Evolutionary conservation across 2,329 filamentous ascomycete species (phyloP).

Genomic region (Xylariales sp.): DNA sequence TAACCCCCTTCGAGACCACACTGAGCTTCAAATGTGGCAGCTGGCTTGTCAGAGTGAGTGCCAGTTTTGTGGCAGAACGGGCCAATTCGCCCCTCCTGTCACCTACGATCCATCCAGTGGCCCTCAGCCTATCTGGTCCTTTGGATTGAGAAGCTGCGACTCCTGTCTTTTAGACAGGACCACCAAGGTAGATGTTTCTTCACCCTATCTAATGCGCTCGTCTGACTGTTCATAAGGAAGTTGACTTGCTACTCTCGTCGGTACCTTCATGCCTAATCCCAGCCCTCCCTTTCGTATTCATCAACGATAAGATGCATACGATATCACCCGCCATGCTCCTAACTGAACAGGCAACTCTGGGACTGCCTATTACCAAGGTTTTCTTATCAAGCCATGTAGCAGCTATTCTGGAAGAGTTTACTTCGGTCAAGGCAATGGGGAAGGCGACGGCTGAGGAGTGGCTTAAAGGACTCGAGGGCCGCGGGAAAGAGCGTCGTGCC

Average conservation of each 20-base stretch:
- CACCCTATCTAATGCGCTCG: slow-evolving; percentile 16
- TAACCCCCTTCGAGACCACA: slow-evolving; percentile 70
- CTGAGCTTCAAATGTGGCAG: slow-evolving; percentile 82
- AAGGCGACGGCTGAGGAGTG: slow-evolving; percentile 78
- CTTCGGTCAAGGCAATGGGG: slow-evolving; percentile 74
- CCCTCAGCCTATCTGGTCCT: slow-evolving; percentile 76
- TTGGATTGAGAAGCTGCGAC: slow-evolving; percentile 74
- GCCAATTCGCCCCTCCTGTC: slow-evolving; percentile 45
- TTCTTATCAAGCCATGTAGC: slow-evolving; percentile 74
- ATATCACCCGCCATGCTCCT: slow-evolving; percentile 68
- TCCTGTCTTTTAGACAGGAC: slow-evolving; percentile 70
- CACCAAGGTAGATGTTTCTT: slow-evolving; percentile 68
- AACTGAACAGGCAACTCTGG: slow-evolving; percentile 58
- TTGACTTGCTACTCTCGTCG: slow-evolving; percentile 73
- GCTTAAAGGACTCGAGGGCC: slow-evolving; percentile 77
- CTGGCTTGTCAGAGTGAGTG: slow-evolving; percentile 72
- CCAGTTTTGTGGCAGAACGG: slow-evolving; percentile 71
- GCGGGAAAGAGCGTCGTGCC: slow-evolving; percentile 69
- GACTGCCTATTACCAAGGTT: slow-evolving; percentile 70
- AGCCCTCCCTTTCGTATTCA: slow-evolving; percentile 76
- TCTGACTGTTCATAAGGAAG: slow-evolving; percentile 66
- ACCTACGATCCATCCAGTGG: slow-evolving; percentile 61
- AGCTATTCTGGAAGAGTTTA: slow-evolving; percentile 70
- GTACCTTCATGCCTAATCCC: slow-evolving; percentile 71
- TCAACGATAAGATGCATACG: slow-evolving; percentile 71